These are phyloP conservation scores for Parastagonospora nodorum DNA, from an alignment of 2,329 filamentous ascomycete species.

Conservation along the genomic window DNA sequence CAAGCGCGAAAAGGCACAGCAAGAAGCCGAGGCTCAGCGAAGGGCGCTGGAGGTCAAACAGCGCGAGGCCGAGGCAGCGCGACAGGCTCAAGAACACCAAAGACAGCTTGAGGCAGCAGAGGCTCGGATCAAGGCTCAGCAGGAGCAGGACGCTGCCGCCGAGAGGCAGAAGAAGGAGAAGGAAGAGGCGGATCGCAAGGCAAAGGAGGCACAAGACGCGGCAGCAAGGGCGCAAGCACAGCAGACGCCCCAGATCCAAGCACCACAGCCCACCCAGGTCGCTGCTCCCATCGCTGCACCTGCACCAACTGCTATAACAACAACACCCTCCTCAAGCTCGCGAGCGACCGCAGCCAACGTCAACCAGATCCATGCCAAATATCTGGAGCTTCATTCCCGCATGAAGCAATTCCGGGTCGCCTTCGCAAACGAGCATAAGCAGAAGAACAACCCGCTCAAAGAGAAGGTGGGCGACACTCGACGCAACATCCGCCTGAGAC, in stretches of 20 bases:
- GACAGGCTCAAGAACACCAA: slow-evolving; percentile 33
- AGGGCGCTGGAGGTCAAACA: slow-evolving; percentile 41
- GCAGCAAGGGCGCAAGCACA: slow-evolving; percentile 28
- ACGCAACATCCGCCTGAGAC: slow-evolving; percentile 34
- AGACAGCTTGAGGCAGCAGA: slow-evolving; percentile 37
- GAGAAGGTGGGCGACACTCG: slow-evolving; percentile 37
- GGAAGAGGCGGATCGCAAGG: slow-evolving; percentile 36
- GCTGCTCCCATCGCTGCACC: slow-evolving; percentile 3
- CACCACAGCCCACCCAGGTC: slow-evolving; percentile 11
- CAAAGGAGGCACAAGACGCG: slow-evolving; percentile 33
- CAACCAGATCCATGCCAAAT: slow-evolving; percentile 40
- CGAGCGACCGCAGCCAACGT: slow-evolving; percentile 21
- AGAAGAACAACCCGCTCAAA: slow-evolving; percentile 33
- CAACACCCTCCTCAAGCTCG: slow-evolving; percentile 3
- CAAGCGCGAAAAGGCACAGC: slow-evolving; percentile 51
- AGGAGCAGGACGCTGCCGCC: slow-evolving; percentile 35
- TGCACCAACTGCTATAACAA: neutral
- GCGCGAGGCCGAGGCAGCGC: slow-evolving; percentile 38
- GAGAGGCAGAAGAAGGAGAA: slow-evolving; percentile 34
- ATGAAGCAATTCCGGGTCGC: slow-evolving; percentile 45
- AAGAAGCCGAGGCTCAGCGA: slow-evolving; percentile 43
- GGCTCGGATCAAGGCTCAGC: slow-evolving; percentile 36
- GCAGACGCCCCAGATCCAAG: slow-evolving; percentile 17
- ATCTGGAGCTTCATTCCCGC: slow-evolving; percentile 41
- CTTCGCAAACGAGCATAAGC: slow-evolving; percentile 33